phyloP scores from a whole-genome alignment of 2,329 filamentous ascomycete species.

The Botryotinia convoluta region DNA sequence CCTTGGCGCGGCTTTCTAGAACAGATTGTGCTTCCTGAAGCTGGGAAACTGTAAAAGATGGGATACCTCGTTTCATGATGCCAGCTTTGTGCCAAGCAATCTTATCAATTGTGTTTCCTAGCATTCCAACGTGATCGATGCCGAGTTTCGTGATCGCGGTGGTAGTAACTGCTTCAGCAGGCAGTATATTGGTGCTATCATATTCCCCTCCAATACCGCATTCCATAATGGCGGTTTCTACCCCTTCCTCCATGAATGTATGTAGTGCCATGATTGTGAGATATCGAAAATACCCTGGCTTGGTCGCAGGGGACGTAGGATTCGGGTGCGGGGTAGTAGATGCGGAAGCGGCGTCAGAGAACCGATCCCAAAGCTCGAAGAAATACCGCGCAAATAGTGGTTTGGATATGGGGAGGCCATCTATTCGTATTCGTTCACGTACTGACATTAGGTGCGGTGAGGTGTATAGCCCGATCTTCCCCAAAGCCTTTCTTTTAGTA shows the following conservation, averaged over 20 bases:
- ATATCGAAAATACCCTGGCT: constrained; percentile 91
- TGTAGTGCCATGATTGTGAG: constrained; percentile 87
- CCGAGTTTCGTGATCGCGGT: constrained; percentile 76
- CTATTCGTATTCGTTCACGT: constrained; percentile 65
- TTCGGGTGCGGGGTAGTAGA: constrained; percentile 27
- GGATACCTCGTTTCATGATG: constrained; percentile 69
- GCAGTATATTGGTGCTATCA: constrained; percentile 85
- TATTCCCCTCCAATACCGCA: constrained; percentile 94
- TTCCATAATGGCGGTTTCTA: constrained; percentile 80
- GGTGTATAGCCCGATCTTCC: constrained; percentile 60
- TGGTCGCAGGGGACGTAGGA: constrained; percentile 40
- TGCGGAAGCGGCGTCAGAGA: constrained; percentile 35
- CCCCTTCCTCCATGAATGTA: constrained; percentile 71
- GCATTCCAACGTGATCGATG: constrained; percentile 79
- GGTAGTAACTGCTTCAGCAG: constrained; percentile 53
- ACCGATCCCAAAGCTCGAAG: constrained; percentile 64
- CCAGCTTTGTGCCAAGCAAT: constrained; percentile 94
- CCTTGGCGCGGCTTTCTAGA: constrained; percentile 55
- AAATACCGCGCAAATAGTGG: constrained; percentile 61
- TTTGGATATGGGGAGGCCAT: constrained; percentile 57
- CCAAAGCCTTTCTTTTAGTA: constrained; percentile 19
- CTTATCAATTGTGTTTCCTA: constrained; percentile 74
- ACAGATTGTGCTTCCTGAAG: constrained; percentile 55
- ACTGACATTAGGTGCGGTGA: constrained; percentile 67
- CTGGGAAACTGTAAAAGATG: constrained; percentile 62